Evolutionary conservation across 106 monocot genomes (phyloP), one percentile per base, ranked within the genome.

Genomic region (Dioscorea alata): DNA sequence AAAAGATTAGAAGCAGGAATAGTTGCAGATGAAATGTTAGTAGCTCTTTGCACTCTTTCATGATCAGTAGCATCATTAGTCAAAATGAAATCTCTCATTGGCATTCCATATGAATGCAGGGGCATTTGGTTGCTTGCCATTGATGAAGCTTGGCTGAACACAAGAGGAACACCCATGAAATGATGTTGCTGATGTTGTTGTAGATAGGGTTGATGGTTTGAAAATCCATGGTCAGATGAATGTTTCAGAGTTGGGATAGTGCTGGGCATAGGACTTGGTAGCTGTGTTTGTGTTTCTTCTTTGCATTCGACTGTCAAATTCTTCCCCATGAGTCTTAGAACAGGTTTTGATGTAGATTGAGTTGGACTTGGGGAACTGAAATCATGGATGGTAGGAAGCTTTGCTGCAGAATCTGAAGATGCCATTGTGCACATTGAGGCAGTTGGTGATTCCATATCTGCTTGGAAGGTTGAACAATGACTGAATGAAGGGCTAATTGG

Each of bases 311-410:
- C 80, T 62, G 79, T 70, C 63, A 92, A 70, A 58, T 88, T 78
- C 77, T 92, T 92, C 6, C 92, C 92, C 92, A 92, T 92, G 73
- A 92, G 73, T 62, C 92, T 74, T 14, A 92, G 64, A 50, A 87
- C 52, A 6, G 83, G 72, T 65, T 75, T 90, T 6, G 84, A 54
- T 59, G 68, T 61, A 12, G 72, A 69, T 49, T 68, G 61, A 35
- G 65, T 21, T 17, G 75, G 76, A 19, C 66, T 64, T 8, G 69
- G 33, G 48, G 70, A 84, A 13, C 69, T 68, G 34, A 76, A 58
- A 60, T 72, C 80, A 6, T 48, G 62, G 53, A 49, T 20, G 16
- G 49, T 50, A 19, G 58, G 54, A 58, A 22, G 18, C 49, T 52
- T 75, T 16, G 53, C 9, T 12, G 68, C 24, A 50, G 66, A 35